Evolutionary conservation across 306 rosid genomes (phyloP).

Genomic region (Pterocarpus macrocarpus): DNA sequence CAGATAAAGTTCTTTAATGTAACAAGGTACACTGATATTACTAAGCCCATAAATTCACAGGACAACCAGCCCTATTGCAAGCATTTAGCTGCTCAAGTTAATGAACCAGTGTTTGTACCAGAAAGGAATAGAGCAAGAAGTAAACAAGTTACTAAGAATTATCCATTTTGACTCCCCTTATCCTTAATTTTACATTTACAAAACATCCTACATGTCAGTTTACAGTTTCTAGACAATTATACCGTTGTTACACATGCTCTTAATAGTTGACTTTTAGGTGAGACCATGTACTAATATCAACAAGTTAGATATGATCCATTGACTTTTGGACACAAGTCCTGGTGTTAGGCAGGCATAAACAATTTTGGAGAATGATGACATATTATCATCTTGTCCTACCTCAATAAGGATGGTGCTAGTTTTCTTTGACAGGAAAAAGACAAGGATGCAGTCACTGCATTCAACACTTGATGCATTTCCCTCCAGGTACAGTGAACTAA

Average conservation of each 20-base stretch:
- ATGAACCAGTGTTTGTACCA: neutral
- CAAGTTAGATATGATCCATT: neutral
- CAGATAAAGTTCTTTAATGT: neutral
- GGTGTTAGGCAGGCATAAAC: neutral
- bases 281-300: conserved; percentile 11
- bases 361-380: conserved; percentile 9
- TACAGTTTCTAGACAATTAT: conserved; percentile 30
- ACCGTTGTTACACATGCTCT: neutral
- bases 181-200: neutral
- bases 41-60: neutral
- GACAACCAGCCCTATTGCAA: neutral
- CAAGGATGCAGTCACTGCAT: conserved; percentile 7
- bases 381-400: conserved; percentile 17
- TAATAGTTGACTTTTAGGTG: conserved; percentile 13
- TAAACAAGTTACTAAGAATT: neutral
- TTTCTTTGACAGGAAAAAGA: neutral
- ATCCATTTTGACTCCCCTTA: conserved; percentile 16
- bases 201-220: neutral
- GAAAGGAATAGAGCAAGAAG: conserved; percentile 1
- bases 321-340: neutral
- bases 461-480: conserved; percentile 15
- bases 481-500: conserved; percentile 28
- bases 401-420: neutral
- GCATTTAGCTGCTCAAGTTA: neutral
- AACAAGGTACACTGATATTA: neutral